Percentiles rank a stretch among this genome's conserved stretches.
These are phyloP conservation scores for Bipolaris victoriae DNA, from an alignment of 2,329 filamentous ascomycete genomes.

Conservation along the genomic window DNA sequence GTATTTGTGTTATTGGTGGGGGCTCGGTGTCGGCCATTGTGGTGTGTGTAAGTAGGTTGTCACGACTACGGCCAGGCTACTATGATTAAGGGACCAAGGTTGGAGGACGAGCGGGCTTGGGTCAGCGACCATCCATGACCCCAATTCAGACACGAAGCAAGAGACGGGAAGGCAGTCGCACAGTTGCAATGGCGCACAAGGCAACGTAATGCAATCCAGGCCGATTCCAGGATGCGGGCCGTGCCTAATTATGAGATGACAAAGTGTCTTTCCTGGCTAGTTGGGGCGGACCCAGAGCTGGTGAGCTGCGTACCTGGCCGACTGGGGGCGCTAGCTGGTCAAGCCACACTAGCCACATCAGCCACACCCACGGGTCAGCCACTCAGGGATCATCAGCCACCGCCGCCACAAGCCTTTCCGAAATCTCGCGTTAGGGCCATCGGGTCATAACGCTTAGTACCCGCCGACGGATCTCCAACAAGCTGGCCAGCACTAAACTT, in stretches of 20 bases:
- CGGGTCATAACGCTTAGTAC: constrained; percentile 15
- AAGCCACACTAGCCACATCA: not conserved
- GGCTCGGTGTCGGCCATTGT: constrained; percentile 46
- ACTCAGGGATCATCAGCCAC: constrained; percentile 6
- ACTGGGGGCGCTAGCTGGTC: constrained; percentile 7
- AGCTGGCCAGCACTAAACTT: constrained; percentile 30
- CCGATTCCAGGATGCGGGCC: not conserved
- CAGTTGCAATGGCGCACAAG: constrained; percentile 4
- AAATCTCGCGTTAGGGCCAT: constrained; percentile 18
- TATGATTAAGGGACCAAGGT: constrained; percentile 11
- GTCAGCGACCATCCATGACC: constrained; percentile 40
- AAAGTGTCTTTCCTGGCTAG: constrained; percentile 33
- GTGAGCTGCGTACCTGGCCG: constrained; percentile 22
- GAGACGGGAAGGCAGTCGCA: constrained; percentile 9
- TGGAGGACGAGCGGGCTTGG: constrained; percentile 27
- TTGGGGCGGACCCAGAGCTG: constrained; percentile 13
- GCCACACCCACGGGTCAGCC: not conserved
- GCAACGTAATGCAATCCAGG: constrained; percentile 8
- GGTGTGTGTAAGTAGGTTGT: constrained; percentile 14
- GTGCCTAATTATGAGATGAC: constrained; percentile 23
- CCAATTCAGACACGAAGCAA: constrained; percentile 17
- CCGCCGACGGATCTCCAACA: constrained; percentile 27
- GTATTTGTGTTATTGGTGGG: constrained; percentile 14
- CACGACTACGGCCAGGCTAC: constrained; percentile 18
- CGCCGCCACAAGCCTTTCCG: constrained; percentile 6